Percentiles rank a stretch among this genome's conserved stretches.
Evolutionary conservation across 176 grass and related monocot genomes (phyloP).

Genomic region (Lolium rigidum): DNA sequence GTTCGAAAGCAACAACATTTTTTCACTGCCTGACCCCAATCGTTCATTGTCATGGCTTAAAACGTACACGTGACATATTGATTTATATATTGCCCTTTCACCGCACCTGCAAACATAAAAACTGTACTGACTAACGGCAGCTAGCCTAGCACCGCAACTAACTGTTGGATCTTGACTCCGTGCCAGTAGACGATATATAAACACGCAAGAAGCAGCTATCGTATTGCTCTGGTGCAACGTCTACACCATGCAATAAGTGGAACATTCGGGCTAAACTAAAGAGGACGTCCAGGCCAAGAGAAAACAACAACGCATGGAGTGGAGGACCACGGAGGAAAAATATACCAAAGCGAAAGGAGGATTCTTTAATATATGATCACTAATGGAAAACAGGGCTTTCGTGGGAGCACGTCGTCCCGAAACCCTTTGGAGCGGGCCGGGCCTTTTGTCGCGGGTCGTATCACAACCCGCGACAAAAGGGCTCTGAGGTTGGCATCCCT

Average conservation of each 20-base stretch:
- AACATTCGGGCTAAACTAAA: conserved; percentile 18
- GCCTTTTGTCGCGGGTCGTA: too few relatives aligned
- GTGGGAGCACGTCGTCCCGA: too few relatives aligned
- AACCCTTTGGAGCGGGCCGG: too few relatives aligned
- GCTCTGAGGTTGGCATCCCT: too few relatives aligned
- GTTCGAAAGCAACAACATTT: neutral
- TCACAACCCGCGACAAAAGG: too few relatives aligned
- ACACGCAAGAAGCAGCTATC: too few relatives aligned
- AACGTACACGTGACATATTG: neutral
- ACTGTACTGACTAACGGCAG: neutral
- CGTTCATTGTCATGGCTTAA: neutral
- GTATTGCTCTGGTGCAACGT: neutral
- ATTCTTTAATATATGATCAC: too few relatives aligned
- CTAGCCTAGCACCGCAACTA: neutral
- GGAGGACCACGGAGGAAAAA: too few relatives aligned
- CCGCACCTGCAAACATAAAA: conserved; percentile 21
- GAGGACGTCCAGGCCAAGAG: neutral
- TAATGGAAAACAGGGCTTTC: too few relatives aligned
- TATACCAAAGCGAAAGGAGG: too few relatives aligned
- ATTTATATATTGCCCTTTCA: conserved; percentile 8
- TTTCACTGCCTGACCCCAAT: neutral
- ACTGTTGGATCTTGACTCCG: neutral
- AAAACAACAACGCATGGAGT: neutral
- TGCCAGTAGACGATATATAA: neutral
- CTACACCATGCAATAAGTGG: conserved; percentile 6